Conservation (phyloP, 495 filamentous ascomycete species). For the Bacidia gigantensis region DNA sequence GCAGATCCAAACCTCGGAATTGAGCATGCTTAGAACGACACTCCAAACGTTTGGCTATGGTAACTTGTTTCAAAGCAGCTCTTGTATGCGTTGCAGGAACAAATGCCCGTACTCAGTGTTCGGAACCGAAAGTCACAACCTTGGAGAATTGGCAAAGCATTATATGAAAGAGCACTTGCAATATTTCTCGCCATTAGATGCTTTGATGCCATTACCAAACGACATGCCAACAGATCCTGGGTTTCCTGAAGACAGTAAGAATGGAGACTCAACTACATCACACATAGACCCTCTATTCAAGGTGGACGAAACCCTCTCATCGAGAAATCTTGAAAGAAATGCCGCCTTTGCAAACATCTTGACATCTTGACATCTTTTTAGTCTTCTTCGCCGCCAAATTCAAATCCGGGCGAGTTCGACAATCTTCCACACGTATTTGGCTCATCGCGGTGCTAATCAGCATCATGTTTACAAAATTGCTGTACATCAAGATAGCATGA, state of each 20-base stretch:
- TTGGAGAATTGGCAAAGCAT: neutral
- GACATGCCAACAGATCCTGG: neutral
- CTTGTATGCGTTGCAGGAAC: neutral
- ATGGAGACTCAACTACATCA: neutral
- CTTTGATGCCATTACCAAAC: neutral
- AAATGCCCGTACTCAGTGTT: neutral
- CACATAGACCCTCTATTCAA: neutral
- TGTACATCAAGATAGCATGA: no score
- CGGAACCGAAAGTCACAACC: no score
- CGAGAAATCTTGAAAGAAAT: no score
- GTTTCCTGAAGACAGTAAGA: neutral
- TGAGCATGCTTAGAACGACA: neutral
- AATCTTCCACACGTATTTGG: no score
- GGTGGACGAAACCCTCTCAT: no score
- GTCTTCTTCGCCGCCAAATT: no score
- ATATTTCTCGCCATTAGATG: neutral
- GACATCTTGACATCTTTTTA: no score
- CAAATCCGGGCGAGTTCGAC: no score
- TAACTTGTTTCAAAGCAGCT: neutral
- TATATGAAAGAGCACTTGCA: neutral
- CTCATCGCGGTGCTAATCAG: no score
- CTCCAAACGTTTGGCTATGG: neutral
- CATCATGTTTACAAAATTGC: no score
- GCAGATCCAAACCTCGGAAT: neutral
- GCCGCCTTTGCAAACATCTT: no score